Conservation (phyloP, 495 filamentous ascomycete genomes). For the Penicillium parvum region DNA sequence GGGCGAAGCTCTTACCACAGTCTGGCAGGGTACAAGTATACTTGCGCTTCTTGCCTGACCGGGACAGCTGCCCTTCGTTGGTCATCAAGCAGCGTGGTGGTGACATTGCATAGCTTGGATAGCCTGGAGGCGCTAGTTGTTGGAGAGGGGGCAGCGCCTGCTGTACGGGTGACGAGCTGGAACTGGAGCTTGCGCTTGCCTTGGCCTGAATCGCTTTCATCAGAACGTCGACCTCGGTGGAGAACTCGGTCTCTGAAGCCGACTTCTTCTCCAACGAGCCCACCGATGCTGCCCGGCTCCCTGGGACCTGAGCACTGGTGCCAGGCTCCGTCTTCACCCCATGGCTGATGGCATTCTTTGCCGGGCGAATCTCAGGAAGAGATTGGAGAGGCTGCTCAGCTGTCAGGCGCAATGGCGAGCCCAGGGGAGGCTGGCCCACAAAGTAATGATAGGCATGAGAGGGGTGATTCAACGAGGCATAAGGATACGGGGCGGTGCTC, state of each 20-base stretch:
- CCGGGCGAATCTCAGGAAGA: conserved; percentile 38
- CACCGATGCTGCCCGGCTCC: not conserved
- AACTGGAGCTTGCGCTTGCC: too few relatives aligned
- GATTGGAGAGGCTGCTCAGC: conserved; percentile 30
- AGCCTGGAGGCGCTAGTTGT: conserved; percentile 26
- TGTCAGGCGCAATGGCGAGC: conserved; percentile 28
- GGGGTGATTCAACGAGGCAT: conserved; percentile 29
- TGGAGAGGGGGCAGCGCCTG: conserved; percentile 37
- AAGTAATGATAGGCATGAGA: conserved; percentile 38
- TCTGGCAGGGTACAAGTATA: conserved; percentile 72
- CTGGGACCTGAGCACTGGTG: not conserved
- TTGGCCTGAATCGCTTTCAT: conserved; percentile 90
- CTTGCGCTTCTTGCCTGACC: conserved; percentile 42
- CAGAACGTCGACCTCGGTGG: conserved; percentile 80
- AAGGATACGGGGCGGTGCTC: conserved; percentile 30
- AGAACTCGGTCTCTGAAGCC: conserved; percentile 53
- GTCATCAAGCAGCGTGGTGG: conserved; percentile 23
- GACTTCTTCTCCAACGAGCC: conserved; percentile 15
- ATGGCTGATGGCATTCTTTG: conserved; percentile 40
- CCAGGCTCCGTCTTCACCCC: conserved; percentile 11
- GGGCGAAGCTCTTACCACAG: conserved; percentile 79
- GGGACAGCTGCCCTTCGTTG: conserved; percentile 28
- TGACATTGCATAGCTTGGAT: conserved; percentile 22
- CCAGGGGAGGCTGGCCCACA: conserved; percentile 27
- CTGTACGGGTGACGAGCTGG: conserved; percentile 21